Evolutionary conservation across 1,284 basidiomycete genomes (phyloP), one percentile per base, ranked within the genome.

Genomic region (Ceratobasidium sp.): DNA sequence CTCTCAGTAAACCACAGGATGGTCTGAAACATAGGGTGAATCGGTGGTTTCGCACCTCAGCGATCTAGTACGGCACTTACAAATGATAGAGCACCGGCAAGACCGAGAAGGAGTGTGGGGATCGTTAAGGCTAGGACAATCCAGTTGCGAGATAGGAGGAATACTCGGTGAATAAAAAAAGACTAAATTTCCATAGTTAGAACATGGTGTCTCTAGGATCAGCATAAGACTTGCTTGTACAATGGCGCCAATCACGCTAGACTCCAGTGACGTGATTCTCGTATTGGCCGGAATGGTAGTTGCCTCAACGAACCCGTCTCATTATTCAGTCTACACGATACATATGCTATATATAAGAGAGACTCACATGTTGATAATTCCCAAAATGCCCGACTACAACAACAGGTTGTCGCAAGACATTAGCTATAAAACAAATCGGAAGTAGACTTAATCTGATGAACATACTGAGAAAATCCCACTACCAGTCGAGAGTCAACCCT

Each of bases 81-180:
- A 31, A 69, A 17, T 11, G 56, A 56, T n/a, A 69, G 24, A 14
- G 66, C 11, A 15, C 66, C 66, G 8, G 66, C 45, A 19, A 69
- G 53, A 22, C 66, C 66, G 33, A 69, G 15, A 27, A 69, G 33
- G 66, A 69, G 66, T 17, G 66, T 69, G 2, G 66, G 66, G 14
- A 69, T 31, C n/a, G 66, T 69, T 6, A 69, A 29, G 9, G 56
- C 53, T 22, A 69, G 41, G 41, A 69, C 56, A 6, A 69, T 5
- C 66, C 66, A 69, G 66, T 57, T 69, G 31, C 66, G 66, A 29
- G 66, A 69, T 14, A 69, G 36, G 44, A 69, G 41, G 53, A 69
- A 69, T 27, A 53, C 56, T n/a, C 66, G 51, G n/a, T 69, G 66
- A 17, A 69, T 69, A 31, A 69, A 69, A 41, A 69, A 69, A 2